These are phyloP conservation scores for Penicillium arizonense DNA, from an alignment of 495 filamentous ascomycete genomes.

Conservation along the genomic window DNA sequence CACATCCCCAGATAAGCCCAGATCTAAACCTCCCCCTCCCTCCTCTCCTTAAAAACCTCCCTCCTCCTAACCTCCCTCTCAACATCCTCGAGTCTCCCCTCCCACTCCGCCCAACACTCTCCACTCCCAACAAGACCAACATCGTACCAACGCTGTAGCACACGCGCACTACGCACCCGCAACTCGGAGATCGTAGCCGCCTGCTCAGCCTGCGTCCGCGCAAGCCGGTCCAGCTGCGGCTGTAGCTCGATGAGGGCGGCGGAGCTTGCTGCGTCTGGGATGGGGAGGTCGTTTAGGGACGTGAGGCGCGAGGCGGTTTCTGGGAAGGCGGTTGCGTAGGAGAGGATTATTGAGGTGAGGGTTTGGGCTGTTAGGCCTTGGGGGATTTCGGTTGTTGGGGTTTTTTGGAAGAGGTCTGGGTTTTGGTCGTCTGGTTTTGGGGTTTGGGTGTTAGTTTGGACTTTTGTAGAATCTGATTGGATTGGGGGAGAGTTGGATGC, in stretches of 20 bases:
- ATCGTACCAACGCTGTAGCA: slow-evolving; percentile 82
- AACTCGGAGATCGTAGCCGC: slow-evolving; percentile 69
- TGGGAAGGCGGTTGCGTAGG: slow-evolving; percentile 71
- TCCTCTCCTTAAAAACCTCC: slow-evolving; percentile 47
- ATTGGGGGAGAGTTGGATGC: not conserved
- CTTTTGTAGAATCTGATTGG: not conserved
- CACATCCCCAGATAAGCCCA: too few relatives aligned
- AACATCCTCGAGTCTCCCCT: slow-evolving; percentile 63
- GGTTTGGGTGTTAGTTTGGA: slow-evolving; percentile 11
- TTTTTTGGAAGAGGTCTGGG: slow-evolving; percentile 56
- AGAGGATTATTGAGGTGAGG: slow-evolving; percentile 66
- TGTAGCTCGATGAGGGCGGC: slow-evolving; percentile 64
- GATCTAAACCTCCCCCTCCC: slow-evolving; percentile 35
- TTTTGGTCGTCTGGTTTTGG: slow-evolving; percentile 48
- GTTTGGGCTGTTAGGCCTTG: slow-evolving; percentile 43
- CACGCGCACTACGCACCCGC: slow-evolving; percentile 64
- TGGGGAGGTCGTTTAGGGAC: slow-evolving; percentile 72
- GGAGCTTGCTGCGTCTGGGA: slow-evolving; percentile 69
- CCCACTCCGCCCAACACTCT: slow-evolving; percentile 71
- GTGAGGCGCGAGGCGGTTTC: slow-evolving; percentile 75
- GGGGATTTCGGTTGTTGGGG: slow-evolving; percentile 35
- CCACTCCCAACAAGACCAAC: slow-evolving; percentile 64
- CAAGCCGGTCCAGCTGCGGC: slow-evolving; percentile 67
- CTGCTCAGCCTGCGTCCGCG: slow-evolving; percentile 67
- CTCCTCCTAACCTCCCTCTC: slow-evolving; percentile 63